Evolutionary conservation across 441 rosid species (phyloP).

Genomic region (Aquilaria agallochum): DNA sequence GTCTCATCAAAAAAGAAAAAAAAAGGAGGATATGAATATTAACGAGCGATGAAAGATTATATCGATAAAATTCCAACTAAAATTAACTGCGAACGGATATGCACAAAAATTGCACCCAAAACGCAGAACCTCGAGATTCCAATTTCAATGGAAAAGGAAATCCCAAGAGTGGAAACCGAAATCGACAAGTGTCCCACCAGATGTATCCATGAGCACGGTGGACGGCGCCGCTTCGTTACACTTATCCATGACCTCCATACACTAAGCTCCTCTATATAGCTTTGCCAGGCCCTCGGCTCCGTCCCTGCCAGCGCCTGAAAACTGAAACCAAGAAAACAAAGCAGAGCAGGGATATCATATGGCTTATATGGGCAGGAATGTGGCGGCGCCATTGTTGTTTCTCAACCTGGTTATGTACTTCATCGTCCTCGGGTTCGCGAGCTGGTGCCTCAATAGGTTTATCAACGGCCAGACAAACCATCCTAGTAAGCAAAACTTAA

Average conservation of each 20-base stretch:
- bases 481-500: constrained; percentile 44
- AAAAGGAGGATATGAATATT: too few species aligned
- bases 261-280: constrained; percentile 17
- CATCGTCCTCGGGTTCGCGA: constrained; percentile 70
- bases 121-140: constrained; percentile 8
- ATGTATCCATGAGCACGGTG: constrained; percentile 33
- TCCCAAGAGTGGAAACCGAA: neutral
- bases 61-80: too few species aligned
- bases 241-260: constrained; percentile 20
- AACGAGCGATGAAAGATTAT: neutral
- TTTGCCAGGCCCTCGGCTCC: neutral
- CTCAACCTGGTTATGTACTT: constrained; percentile 71
- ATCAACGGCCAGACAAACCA: constrained; percentile 75
- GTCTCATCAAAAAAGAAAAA: too few species aligned
- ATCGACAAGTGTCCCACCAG: constrained; percentile 59
- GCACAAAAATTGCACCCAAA: constrained; percentile 2
- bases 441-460: constrained; percentile 67
- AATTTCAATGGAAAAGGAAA: neutral
- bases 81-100: neutral
- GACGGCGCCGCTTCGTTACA: constrained; percentile 22
- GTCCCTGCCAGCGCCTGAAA: neutral
- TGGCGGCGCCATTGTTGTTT: constrained; percentile 84
- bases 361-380: constrained; percentile 79
- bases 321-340: neutral
- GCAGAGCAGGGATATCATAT: constrained; percentile 9